Percentiles rank a stretch among this genome's conserved stretches.
Evolutionary conservation across 1,284 basidiomycete genomes (phyloP).

Genomic region (Marasmius fiardii): DNA sequence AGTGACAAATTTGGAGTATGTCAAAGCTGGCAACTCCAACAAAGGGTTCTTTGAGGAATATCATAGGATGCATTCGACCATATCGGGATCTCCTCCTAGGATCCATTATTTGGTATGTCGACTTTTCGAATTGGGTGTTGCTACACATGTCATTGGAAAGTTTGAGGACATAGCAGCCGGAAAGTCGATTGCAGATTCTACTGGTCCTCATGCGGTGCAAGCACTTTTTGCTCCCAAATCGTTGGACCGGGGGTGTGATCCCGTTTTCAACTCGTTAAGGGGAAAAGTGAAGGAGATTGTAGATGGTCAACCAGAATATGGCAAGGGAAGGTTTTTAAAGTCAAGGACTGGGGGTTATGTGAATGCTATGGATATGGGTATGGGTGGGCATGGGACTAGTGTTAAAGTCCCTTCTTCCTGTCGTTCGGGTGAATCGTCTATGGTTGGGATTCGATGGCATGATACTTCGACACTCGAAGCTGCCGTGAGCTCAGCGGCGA

Average conservation of each 20-base stretch:
- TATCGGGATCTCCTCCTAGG: neutral
- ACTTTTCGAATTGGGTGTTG: slow-evolving; percentile 2
- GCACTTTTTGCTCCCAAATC: neutral
- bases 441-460: slow-evolving; percentile 1
- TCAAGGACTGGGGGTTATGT: neutral
- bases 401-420: neutral
- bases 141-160: neutral
- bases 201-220: neutral
- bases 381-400: neutral
- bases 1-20: neutral
- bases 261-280: neutral
- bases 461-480: neutral
- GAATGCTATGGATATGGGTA: slow-evolving; percentile 3
- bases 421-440: neutral
- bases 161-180: neutral
- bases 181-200: neutral
- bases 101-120: neutral
- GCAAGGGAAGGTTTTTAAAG: slow-evolving; percentile 6
- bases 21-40: neutral
- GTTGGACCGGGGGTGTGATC: neutral
- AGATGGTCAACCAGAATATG: slow-evolving; percentile 3
- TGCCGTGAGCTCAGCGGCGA: neutral
- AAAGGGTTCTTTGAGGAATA: slow-evolving; percentile 1
- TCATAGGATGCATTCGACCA: neutral
- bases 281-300: slow-evolving; percentile 3